phyloP scores from a whole-genome alignment of 2,329 filamentous ascomycete genomes.

The Hymenoscyphus occultus region DNA sequence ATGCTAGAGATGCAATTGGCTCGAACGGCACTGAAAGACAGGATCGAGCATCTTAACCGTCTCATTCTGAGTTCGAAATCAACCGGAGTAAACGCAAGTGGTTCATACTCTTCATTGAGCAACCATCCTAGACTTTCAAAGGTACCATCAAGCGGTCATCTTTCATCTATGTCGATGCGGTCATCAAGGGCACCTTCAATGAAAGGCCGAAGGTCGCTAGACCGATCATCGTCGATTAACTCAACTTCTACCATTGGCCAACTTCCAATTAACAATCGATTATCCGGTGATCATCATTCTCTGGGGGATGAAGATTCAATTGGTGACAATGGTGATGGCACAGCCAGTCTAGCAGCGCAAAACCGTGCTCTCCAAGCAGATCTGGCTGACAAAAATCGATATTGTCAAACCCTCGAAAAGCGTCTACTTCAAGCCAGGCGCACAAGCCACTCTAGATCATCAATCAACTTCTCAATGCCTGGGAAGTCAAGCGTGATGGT shows the following conservation, averaged over 20 bases:
- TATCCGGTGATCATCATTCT: slow-evolving; percentile 28
- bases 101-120: slow-evolving; percentile 66
- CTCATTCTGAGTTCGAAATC: slow-evolving; percentile 95
- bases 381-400: slow-evolving; percentile 92
- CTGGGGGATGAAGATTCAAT: slow-evolving; percentile 63
- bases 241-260: slow-evolving; percentile 45
- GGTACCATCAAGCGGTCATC: slow-evolving; percentile 40
- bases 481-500: slow-evolving; percentile 63
- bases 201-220: slow-evolving; percentile 44
- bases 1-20: slow-evolving; percentile 98
- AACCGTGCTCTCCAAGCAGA: slow-evolving; percentile 93
- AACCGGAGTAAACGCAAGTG: slow-evolving; percentile 81
- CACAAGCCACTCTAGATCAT: slow-evolving; percentile 85
- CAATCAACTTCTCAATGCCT: slow-evolving; percentile 61
- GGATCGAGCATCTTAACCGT: slow-evolving; percentile 94
- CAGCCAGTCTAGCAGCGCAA: slow-evolving; percentile 77
- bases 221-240: slow-evolving; percentile 64
- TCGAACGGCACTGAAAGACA: slow-evolving; percentile 90
- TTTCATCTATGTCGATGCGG: slow-evolving; percentile 55
- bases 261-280: slow-evolving; percentile 23
- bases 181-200: slow-evolving; percentile 69
- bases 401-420: slow-evolving; percentile 91
- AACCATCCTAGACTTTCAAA: slow-evolving; percentile 60
- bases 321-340: slow-evolving; percentile 84
- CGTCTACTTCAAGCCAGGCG: slow-evolving; percentile 84